Base-by-base conservation (phyloP, 371 early-diverging fungal species). In the Syncephalastrum monosporum region DNA sequence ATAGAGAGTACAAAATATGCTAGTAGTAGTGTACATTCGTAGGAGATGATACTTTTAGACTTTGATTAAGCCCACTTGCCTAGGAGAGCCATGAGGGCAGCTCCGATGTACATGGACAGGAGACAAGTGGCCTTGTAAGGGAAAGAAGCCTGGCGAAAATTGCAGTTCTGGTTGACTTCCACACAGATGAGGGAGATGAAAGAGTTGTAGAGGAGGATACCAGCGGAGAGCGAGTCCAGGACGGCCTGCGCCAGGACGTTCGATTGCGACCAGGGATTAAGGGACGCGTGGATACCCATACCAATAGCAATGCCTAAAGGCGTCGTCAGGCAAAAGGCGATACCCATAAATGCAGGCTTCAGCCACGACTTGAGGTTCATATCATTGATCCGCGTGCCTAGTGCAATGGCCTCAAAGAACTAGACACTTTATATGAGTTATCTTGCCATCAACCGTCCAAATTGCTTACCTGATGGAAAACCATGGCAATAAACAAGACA, bases 381-480 rank as follows among this genome's bases (percentile, higher is more conserved):
- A 25, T 80, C 81, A 21, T 80, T 81, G 43, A 87, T 69, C 24
- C 87, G 68, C 0, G 83, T 78, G 21, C 87, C 87, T 19, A 87
- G 61, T 0, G 87, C 85, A 44, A 87, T 49, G 12, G 85, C 87
- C 69, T 85, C 86, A 55, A 87, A 86, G 60, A 84, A 83, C 76
- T 86, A 48, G 8, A 56, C 27, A 29, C 24, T 49, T 52, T 13
- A 7, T 56, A 50, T 24, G 17, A 33, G 38, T 25, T 50, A 25
- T 24, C 0, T 48, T 48, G 25, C 23, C 0, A 24, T 42, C 16
- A 29, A 16, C 13, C 47, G 23, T 16, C 46, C 43, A 25, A 50
- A 6, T 47, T 16, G 19, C 15, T 64, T 73, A 80, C 80, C 75
- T 96, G 95, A 72, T 96, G 97, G 77, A 95, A 94, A 17, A 81